A percentile compares a stretch with the other conserved stretches of the same genome.
Evolutionary conservation across 352 stramenopile species (phyloP).

Genomic region (Globisporangium parvum): DNA sequence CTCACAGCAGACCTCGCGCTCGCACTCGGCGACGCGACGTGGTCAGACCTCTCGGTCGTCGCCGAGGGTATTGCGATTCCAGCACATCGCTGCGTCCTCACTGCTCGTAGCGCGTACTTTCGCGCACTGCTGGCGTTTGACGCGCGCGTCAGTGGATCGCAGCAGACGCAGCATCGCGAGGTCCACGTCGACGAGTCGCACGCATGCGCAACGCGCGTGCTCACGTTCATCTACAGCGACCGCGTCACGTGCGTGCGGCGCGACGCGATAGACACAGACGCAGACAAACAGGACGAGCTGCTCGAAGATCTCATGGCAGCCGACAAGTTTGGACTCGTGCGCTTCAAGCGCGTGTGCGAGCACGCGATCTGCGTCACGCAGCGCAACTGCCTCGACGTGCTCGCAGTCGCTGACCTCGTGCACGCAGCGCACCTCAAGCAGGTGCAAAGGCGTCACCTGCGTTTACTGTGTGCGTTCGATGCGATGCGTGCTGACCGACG

Average conservation of each 20-base stretch:
- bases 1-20: constrained; percentile 43
- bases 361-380: constrained; percentile 33
- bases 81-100: constrained; percentile 57
- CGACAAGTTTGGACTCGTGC: constrained; percentile 66
- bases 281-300: constrained; percentile 17
- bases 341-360: constrained; percentile 65
- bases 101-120: constrained; percentile 68
- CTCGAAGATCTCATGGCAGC: constrained; percentile 71
- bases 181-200: constrained; percentile 61
- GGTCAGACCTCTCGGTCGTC: constrained; percentile 46
- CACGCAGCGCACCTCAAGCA: constrained; percentile 53
- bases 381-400: constrained; percentile 51
- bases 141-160: constrained; percentile 1
- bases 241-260: constrained; percentile 18
- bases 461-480: not conserved
- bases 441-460: constrained; percentile 1
- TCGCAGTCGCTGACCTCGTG: constrained; percentile 57
- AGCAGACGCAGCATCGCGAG: constrained; percentile 3
- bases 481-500: not conserved
- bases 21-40: constrained; percentile 37
- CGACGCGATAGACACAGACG: not conserved
- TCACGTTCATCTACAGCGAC: constrained; percentile 77
- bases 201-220: constrained; percentile 36
- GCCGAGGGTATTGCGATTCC: constrained; percentile 34
- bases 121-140: constrained; percentile 42